phyloP scores from a whole-genome alignment of 768 basidiomycete genomes.

The Lactifluus pinguis region DNA sequence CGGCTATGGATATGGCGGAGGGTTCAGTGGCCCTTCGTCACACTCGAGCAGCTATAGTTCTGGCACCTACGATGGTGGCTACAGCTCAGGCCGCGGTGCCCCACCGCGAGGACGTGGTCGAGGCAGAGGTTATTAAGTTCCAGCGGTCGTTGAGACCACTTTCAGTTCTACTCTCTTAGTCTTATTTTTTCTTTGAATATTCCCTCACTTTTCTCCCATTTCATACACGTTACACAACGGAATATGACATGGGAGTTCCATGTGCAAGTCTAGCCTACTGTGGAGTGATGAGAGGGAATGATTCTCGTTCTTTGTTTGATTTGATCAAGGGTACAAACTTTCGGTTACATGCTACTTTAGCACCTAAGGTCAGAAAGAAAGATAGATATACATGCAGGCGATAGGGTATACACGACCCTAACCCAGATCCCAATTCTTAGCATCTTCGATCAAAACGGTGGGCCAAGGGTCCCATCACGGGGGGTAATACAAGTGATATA shows the following conservation, averaged over 20 bases:
- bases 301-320: not conserved
- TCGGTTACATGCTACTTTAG: not conserved
- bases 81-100: conserved; percentile 17
- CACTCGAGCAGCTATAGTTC: conserved; percentile 2
- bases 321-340: conserved; percentile 1
- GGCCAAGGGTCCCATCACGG: conserved; percentile 19
- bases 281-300: not conserved
- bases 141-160: not conserved
- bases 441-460: conserved; percentile 8
- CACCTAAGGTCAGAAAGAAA: not conserved
- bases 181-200: conserved; percentile 1
- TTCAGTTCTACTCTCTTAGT: not conserved
- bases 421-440: not conserved
- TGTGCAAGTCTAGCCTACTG: not conserved
- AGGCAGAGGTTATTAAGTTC: conserved; percentile 14
- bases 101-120: conserved; percentile 18
- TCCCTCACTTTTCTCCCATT: not conserved
- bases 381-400: not conserved
- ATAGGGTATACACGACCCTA: not conserved
- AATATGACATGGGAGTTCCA: not conserved
- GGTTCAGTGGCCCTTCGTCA: conserved; percentile 16
- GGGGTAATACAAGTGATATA: conserved; percentile 46
- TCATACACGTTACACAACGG: not conserved
- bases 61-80: conserved; percentile 20
- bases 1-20: conserved; percentile 31